Evolutionary conservation across 192 early-diverging fungal genomes (phyloP), one percentile per base, ranked within the genome.

Genomic region (Backusella morwellensis): DNA sequence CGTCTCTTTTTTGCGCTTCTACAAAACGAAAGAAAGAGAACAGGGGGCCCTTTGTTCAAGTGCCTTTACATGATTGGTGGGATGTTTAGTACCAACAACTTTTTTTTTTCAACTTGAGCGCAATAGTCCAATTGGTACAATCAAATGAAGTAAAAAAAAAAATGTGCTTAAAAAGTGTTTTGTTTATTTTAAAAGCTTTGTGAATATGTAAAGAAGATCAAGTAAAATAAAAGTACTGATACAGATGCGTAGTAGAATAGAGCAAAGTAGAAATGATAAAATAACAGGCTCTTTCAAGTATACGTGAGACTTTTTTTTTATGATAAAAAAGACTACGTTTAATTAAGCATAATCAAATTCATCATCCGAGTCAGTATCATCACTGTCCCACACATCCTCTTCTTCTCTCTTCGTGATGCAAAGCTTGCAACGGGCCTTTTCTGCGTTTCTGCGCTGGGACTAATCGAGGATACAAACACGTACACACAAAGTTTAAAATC

Each of bases 391-490:
- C 0, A 80, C 54, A 68, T 86, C 83, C 42, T 84, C 81, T 1
- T 82, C 78, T 63, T 86, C 74, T 35, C 79, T 76, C 66, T 84
- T 83, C 71, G 82, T 73, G 76, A 84, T 84, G 26, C 85, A 86
- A 14, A 50, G 19, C 1, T 81, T 52, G n/a, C 85, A 86, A 0
- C 83, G 44, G 3, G 85, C 85, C 17, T 79, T 78, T 70, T 86
- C 85, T 2, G 83, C 83, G n/a, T 86, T 79, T 34, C 68, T 82
- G 0, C 85, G 75, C 66, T 86, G 85, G 14, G 78, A 78, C 84
- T 85, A 76, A 11, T 34, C 35, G 14, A 29, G 29, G n/a, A 63
- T 4, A 63, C 3, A 63, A 0, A 6, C 36, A 38, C 38, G 26
- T 29, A 32, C 32, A 38, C 38, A 11, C 38, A n/a, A 47, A 35